These are phyloP conservation scores for Russula ochroleuca DNA, from an alignment of 768 basidiomycete genomes.

Conservation along the genomic window DNA sequence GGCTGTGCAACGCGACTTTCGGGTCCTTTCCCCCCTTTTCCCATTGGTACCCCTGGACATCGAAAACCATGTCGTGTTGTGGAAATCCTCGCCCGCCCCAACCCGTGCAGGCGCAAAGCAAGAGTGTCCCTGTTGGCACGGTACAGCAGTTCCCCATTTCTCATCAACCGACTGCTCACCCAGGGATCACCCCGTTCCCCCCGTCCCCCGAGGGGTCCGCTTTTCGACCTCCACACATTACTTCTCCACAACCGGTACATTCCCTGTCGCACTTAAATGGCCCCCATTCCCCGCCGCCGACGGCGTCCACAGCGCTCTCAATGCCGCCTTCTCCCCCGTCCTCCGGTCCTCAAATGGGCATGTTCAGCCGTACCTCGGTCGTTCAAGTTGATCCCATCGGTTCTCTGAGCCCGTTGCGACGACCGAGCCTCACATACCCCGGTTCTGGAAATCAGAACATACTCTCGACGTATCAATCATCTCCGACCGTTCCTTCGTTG, in stretches of 20 bases:
- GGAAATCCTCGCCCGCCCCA: constrained; percentile 37
- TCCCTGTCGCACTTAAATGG: not conserved
- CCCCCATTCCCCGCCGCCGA: not conserved
- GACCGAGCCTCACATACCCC: constrained; percentile 20
- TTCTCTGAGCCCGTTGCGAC: constrained; percentile 14
- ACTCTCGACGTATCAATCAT: constrained; percentile 17
- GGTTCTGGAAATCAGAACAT: constrained; percentile 8
- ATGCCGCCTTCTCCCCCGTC: constrained; percentile 3
- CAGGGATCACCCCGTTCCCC: constrained; percentile 12
- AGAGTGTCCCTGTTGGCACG: constrained; percentile 23
- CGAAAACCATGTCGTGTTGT: constrained; percentile 62
- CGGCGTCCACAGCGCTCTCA: constrained; percentile 1
- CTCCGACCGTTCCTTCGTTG: constrained; percentile 8
- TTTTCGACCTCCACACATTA: not conserved
- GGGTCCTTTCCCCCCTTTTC: not conserved
- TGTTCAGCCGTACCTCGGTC: constrained; percentile 5
- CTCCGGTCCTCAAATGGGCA: not conserved
- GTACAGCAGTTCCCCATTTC: constrained; percentile 38
- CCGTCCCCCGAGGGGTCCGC: not conserved
- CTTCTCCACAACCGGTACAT: constrained; percentile 5
- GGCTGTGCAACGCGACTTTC: not conserved
- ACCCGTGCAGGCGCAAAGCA: constrained; percentile 11
- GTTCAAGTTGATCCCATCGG: not conserved
- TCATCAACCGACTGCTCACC: constrained; percentile 49
- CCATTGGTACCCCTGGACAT: not conserved